A percentile compares a stretch with the other conserved stretches of the same genome.
phyloP scores from a whole-genome alignment of 495 filamentous ascomycete species.

The Aspergillus heteromorphus region DNA sequence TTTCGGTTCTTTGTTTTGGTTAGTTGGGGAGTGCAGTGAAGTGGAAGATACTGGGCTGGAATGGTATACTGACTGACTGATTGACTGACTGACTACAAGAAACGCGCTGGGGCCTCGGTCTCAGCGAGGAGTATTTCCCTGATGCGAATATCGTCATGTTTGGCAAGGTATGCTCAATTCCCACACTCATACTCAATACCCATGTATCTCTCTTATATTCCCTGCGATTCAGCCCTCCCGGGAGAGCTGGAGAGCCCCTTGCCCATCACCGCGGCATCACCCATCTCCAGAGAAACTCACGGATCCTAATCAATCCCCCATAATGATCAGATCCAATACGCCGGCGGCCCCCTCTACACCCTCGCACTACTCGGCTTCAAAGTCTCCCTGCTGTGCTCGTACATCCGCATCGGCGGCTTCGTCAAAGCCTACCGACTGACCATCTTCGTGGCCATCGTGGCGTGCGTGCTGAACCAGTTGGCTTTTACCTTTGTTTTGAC shows the following conservation, averaged over 20 bases:
- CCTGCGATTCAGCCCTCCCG: too few species aligned
- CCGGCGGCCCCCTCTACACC: slow-evolving; percentile 24
- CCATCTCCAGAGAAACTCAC: too few species aligned
- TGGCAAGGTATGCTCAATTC: slow-evolving; percentile 21
- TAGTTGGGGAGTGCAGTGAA: too few species aligned
- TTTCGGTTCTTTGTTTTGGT: too few species aligned
- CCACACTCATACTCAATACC: too few species aligned
- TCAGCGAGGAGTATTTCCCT: slow-evolving; percentile 17
- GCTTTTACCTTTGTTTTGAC: slow-evolving; percentile 20
- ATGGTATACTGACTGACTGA: too few species aligned
- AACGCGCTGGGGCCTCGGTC: slow-evolving; percentile 24
- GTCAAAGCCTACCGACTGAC: slow-evolving; percentile 31
- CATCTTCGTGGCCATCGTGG: slow-evolving; percentile 28
- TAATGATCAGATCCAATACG: slow-evolving; percentile 31
- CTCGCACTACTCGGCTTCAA: slow-evolving; percentile 47
- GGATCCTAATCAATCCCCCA: too few species aligned
- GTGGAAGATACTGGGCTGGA: too few species aligned
- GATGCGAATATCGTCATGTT: slow-evolving; percentile 20
- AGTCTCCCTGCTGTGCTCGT: slow-evolving; percentile 43
- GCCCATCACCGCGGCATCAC: too few species aligned
- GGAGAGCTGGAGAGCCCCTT: too few species aligned
- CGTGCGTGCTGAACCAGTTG: slow-evolving; percentile 32
- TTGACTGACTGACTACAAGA: slow-evolving; percentile 12
- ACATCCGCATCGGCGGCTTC: slow-evolving; percentile 43
- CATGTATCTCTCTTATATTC: too few species aligned